Conservation (phyloP, 106 monocot species). For the Xerophyta viscosa region DNA sequence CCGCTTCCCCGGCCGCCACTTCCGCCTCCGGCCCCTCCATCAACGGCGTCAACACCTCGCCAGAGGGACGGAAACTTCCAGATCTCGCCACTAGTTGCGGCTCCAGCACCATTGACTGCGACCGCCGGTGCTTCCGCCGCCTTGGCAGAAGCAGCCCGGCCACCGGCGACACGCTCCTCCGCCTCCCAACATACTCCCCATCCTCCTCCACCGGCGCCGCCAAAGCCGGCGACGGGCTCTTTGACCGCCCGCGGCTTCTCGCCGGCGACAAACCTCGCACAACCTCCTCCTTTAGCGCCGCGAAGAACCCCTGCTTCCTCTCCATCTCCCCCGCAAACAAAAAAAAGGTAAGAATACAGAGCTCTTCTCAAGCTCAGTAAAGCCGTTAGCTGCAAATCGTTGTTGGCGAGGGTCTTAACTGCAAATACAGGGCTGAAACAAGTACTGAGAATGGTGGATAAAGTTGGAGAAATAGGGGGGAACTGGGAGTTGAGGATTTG, state of each 20-base stretch:
- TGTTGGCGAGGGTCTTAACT: too few species aligned
- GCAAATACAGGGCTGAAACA: too few species aligned
- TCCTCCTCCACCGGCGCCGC: too few species aligned
- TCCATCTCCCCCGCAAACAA: too few species aligned
- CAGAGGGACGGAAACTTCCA: conserved; percentile 37
- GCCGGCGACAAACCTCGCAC: conserved; percentile 54
- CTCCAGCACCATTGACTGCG: conserved; percentile 8
- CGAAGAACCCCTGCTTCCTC: conserved; percentile 80
- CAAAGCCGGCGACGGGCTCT: conserved; percentile 11
- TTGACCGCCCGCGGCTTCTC: conserved; percentile 17
- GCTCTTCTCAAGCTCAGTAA: too few species aligned
- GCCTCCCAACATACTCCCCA: not conserved
- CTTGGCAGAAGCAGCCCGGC: conserved; percentile 13
- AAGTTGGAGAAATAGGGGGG: too few species aligned
- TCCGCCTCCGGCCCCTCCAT: conserved; percentile 69
- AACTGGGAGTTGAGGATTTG: too few species aligned
- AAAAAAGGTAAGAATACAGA: too few species aligned
- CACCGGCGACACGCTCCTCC: conserved; percentile 10
- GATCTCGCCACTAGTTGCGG: conserved; percentile 25
- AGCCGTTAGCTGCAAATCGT: too few species aligned
- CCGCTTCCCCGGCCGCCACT: conserved; percentile 2
- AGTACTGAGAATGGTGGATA: too few species aligned
- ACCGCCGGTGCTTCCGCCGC: conserved; percentile 12
- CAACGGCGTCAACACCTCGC: conserved; percentile 60
- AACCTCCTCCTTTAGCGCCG: conserved; percentile 66